These are phyloP conservation scores for Anisogramma anomala DNA, from an alignment of 2,329 filamentous ascomycete genomes.

Conservation along the genomic window DNA sequence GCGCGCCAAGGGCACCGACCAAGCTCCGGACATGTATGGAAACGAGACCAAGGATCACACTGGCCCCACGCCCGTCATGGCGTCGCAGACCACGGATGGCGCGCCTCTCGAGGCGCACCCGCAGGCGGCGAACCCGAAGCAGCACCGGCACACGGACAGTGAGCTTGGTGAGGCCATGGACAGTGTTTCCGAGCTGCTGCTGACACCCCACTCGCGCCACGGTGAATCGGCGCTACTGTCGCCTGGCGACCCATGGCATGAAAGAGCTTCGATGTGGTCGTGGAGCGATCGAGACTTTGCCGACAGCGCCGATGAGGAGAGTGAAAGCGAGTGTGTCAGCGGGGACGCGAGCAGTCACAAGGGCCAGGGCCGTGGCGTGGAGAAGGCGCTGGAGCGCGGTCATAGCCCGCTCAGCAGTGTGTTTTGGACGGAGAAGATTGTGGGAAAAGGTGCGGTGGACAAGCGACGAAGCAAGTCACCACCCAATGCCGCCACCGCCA, in stretches of 20 bases:
- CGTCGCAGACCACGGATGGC: not conserved
- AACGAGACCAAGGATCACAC: conserved; percentile 43
- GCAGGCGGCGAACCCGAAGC: not conserved
- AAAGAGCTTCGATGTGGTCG: conserved; percentile 34
- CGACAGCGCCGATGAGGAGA: conserved; percentile 40
- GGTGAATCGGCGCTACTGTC: conserved; percentile 13
- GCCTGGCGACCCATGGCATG: conserved; percentile 24
- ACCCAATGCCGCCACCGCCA: not conserved
- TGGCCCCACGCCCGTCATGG: not conserved
- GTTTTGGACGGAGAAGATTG: conserved; percentile 44
- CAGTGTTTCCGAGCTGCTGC: conserved; percentile 34
- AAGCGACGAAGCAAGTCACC: conserved; percentile 10
- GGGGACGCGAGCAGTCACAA: conserved; percentile 6
- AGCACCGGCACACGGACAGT: conserved; percentile 18
- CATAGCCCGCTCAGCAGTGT: conserved; percentile 19
- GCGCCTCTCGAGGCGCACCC: not conserved
- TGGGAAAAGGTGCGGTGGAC: conserved; percentile 19
- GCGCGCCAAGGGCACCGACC: conserved; percentile 49
- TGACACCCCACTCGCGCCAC: conserved; percentile 3
- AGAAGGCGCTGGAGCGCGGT: conserved; percentile 16
- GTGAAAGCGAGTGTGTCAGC: conserved; percentile 19
- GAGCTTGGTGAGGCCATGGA: conserved; percentile 32
- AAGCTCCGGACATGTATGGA: conserved; percentile 50
- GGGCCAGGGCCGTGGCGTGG: conserved; percentile 3
- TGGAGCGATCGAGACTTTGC: conserved; percentile 58